Percentiles rank a stretch among this genome's conserved stretches.
These are phyloP conservation scores for Colletotrichum lupini DNA, from an alignment of 2,329 filamentous ascomycete genomes.

Conservation along the genomic window DNA sequence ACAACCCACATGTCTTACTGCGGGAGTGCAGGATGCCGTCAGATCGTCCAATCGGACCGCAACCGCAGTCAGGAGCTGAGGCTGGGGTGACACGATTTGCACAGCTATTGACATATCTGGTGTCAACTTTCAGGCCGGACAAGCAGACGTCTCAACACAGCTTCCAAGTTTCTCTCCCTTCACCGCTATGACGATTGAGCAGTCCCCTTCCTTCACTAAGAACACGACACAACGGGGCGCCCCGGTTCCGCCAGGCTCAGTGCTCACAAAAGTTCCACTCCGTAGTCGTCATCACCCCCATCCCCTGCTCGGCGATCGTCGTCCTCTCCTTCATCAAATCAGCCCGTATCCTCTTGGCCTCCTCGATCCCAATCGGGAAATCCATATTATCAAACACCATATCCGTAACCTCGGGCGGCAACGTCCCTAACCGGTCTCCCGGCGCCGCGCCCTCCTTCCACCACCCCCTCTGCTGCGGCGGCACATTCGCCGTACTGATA, in stretches of 20 bases:
- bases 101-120: neutral
- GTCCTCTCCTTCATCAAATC: slow-evolving; percentile 44
- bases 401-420: slow-evolving; percentile 39
- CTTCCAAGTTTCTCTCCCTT: neutral
- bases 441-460: slow-evolving; percentile 41
- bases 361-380: slow-evolving; percentile 37
- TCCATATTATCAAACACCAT: slow-evolving; percentile 40
- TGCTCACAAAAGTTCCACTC: slow-evolving; percentile 42
- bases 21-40: neutral
- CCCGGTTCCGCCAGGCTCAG: slow-evolving; percentile 9
- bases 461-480: slow-evolving; percentile 55
- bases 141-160: neutral
- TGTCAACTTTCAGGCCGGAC: neutral
- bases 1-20: neutral
- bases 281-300: neutral
- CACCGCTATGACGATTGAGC: neutral
- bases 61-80: neutral
- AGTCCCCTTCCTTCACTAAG: neutral
- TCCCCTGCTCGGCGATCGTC: neutral
- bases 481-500: slow-evolving; percentile 57
- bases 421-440: neutral
- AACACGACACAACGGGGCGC: too few relatives aligned
- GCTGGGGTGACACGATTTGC: neutral
- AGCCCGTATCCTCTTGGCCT: slow-evolving; percentile 40
- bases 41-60: neutral